A percentile compares a stretch with the other conserved stretches of the same genome.
These are phyloP conservation scores for Myriosclerotinia duriaeana DNA, from an alignment of 2,329 filamentous ascomycete genomes.

Conservation along the genomic window DNA sequence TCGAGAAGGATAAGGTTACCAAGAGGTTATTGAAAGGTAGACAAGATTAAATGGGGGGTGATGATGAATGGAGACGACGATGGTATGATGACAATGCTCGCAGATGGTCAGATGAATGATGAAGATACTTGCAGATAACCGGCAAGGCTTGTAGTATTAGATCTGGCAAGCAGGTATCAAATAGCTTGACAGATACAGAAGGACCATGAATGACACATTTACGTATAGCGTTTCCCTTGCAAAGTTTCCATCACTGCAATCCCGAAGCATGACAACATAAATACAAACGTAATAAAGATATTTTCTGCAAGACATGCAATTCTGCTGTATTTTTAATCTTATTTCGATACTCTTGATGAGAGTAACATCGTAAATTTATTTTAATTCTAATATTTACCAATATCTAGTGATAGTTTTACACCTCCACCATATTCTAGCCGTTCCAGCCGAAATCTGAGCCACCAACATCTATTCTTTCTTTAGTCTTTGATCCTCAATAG, in stretches of 20 bases:
- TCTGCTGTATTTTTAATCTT: background rate
- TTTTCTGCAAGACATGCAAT: background rate
- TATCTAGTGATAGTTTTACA: constrained; percentile 34
- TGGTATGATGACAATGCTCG: constrained; percentile 19
- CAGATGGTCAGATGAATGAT: constrained; percentile 11
- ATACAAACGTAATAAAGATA: background rate
- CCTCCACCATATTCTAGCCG: background rate
- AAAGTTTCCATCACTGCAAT: background rate
- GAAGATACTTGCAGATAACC: constrained; percentile 11
- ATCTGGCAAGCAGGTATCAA: constrained; percentile 21
- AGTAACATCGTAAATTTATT: constrained; percentile 21
- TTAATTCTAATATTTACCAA: constrained; percentile 34
- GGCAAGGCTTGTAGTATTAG: constrained; percentile 33
- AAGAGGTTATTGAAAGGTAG: constrained; percentile 97
- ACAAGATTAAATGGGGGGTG: constrained; percentile 67
- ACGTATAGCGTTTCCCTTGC: background rate
- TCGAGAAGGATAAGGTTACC: constrained; percentile 99
- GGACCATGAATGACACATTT: constrained; percentile 20
- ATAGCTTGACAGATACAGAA: constrained; percentile 21
- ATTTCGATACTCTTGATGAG: background rate
- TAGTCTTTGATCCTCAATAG: constrained; percentile 31
- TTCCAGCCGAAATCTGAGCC: background rate
- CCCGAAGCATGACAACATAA: background rate
- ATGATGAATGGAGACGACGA: constrained; percentile 12
- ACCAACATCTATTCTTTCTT: constrained; percentile 38